phyloP scores from a whole-genome alignment of 345 rosid species.

The Gossypium bickii region DNA sequence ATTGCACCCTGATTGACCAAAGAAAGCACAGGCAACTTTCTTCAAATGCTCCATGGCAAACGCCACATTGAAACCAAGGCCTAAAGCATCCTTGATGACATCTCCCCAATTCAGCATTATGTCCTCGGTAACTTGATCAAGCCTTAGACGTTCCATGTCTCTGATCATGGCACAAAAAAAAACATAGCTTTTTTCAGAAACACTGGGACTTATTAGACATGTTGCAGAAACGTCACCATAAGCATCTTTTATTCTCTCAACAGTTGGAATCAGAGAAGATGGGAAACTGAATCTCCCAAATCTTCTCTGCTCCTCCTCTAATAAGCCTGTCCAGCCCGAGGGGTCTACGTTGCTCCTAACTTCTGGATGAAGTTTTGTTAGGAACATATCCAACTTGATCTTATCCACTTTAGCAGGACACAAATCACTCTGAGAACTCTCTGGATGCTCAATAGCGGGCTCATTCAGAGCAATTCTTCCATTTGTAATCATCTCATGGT shows the following conservation, averaged over 20 bases:
- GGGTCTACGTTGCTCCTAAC: not conserved
- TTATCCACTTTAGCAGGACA: too few relatives aligned
- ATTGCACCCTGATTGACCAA: not conserved
- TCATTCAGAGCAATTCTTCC: not conserved
- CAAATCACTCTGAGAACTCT: not conserved
- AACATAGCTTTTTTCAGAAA: not conserved
- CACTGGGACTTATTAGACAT: not conserved
- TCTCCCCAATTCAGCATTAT: slow-evolving; percentile 2
- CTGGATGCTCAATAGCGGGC: not conserved
- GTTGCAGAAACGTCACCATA: not conserved
- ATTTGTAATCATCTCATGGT: not conserved
- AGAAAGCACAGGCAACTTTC: slow-evolving; percentile 13
- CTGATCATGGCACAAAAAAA: not conserved
- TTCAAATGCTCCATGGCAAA: slow-evolving; percentile 17
- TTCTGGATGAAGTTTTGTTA: not conserved
- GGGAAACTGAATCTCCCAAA: not conserved
- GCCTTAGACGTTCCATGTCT: not conserved
- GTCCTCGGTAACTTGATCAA: not conserved
- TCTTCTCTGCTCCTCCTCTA: not conserved
- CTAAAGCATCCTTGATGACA: slow-evolving; percentile 11
- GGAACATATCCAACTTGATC: not conserved
- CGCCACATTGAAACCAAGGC: not conserved
- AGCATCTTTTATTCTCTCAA: not conserved
- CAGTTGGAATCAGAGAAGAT: not conserved
- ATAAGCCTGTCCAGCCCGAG: slow-evolving; percentile 1